Conservation (phyloP, 352 stramenopile genomes). For the Globisporangium apiculatum region DNA sequence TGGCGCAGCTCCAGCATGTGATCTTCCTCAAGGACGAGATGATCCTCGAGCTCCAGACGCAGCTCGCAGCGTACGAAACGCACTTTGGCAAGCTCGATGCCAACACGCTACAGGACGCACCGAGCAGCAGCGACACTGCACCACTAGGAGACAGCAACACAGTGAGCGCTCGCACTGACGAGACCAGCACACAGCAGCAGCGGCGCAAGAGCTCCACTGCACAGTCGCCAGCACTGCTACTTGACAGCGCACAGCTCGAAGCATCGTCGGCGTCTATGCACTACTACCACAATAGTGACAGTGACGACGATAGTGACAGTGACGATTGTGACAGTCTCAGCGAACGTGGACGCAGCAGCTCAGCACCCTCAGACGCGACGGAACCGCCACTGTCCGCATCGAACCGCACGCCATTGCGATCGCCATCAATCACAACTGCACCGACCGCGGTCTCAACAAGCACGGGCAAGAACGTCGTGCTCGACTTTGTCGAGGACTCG, state of each 20-base stretch:
- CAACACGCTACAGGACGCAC: conserved; percentile 17
- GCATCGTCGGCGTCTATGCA: neutral
- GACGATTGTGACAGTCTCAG: neutral
- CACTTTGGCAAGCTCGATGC: conserved; percentile 44
- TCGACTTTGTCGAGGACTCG: conserved; percentile 84
- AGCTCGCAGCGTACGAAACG: conserved; percentile 50
- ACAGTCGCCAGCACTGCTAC: neutral
- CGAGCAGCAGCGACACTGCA: conserved; percentile 2
- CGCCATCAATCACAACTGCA: neutral
- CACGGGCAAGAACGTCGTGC: conserved; percentile 68
- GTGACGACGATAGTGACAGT: neutral
- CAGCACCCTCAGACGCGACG: neutral
- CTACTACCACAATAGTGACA: neutral
- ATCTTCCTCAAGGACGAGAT: conserved; percentile 83
- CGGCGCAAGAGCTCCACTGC: neutral
- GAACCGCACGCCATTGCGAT: too few relatives aligned
- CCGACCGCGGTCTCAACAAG: conserved; percentile 20
- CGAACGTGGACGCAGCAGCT: too few relatives aligned
- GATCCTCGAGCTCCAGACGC: conserved; percentile 69
- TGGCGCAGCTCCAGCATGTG: conserved; percentile 69
- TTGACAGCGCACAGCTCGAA: neutral
- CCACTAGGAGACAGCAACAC: conserved; percentile 14
- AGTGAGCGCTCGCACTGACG: conserved; percentile 6
- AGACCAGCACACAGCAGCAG: neutral
- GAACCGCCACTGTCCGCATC: neutral